Percentiles rank a stretch among this genome's conserved stretches.
These are phyloP conservation scores for Xylariaceae sp. DNA, from an alignment of 2,329 filamentous ascomycete species.

Conservation along the genomic window DNA sequence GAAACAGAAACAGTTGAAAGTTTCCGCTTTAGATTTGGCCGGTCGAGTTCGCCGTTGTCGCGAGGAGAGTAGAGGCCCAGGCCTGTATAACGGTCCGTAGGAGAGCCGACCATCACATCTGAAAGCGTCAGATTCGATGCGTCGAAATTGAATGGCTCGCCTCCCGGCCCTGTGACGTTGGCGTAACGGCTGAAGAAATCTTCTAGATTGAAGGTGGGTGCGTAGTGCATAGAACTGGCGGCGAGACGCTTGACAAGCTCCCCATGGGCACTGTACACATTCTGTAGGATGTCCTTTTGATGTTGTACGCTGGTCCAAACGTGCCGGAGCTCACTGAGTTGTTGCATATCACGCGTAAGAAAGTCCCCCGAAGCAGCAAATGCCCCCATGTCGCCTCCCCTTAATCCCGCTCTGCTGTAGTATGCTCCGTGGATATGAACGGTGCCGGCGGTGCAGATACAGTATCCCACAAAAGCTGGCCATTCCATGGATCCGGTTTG, in stretches of 20 bases:
- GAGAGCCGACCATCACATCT: constrained; percentile 59
- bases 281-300: constrained; percentile 72
- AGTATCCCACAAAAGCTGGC: constrained; percentile 83
- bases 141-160: constrained; percentile 60
- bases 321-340: constrained; percentile 67
- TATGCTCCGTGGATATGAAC: constrained; percentile 84
- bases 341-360: constrained; percentile 71
- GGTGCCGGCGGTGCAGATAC: constrained; percentile 78
- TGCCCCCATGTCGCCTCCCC: constrained; percentile 53
- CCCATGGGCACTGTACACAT: constrained; percentile 70
- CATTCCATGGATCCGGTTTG: constrained; percentile 72
- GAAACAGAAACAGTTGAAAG: constrained; percentile 37
- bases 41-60: constrained; percentile 28
- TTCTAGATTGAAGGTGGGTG: constrained; percentile 75
- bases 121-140: constrained; percentile 67
- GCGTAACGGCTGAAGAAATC: constrained; percentile 82
- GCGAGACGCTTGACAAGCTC: constrained; percentile 71
- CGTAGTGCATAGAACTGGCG: constrained; percentile 65
- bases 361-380: constrained; percentile 62
- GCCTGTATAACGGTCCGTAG: constrained; percentile 50
- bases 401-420: constrained; percentile 53
- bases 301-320: constrained; percentile 75
- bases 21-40: constrained; percentile 47
- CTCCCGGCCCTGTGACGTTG: constrained; percentile 52
- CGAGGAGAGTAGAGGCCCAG: constrained; percentile 45